These are phyloP conservation scores for Hyaloscypha finlandica DNA, from an alignment of 495 filamentous ascomycete species.

Conservation along the genomic window DNA sequence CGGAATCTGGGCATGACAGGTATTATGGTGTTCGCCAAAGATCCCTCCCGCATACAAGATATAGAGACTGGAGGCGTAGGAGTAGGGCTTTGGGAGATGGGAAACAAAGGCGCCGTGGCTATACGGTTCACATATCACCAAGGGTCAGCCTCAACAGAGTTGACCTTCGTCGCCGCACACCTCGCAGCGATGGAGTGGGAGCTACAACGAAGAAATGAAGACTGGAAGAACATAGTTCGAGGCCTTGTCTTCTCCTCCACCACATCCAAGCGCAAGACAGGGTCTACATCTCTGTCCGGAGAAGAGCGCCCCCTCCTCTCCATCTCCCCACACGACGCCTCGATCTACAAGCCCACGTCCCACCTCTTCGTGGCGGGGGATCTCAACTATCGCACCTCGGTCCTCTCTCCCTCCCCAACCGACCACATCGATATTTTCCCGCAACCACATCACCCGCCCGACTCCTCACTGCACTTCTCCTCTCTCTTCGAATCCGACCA, in stretches of 20 bases:
- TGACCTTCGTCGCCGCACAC: slow-evolving; percentile 89
- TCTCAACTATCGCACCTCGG: slow-evolving; percentile 87
- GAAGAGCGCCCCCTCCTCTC: slow-evolving; percentile 30
- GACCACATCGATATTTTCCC: slow-evolving; percentile 57
- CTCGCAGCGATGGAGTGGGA: slow-evolving; percentile 82
- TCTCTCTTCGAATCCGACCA: slow-evolving; percentile 76
- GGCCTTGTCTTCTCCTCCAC: slow-evolving; percentile 67
- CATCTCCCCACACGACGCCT: slow-evolving; percentile 28
- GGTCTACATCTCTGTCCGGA: slow-evolving; percentile 18
- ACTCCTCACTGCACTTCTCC: slow-evolving; percentile 53
- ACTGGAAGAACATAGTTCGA: slow-evolving; percentile 82
- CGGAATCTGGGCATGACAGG: slow-evolving; percentile 87
- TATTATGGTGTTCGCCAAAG: slow-evolving; percentile 76
- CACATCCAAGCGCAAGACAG: not conserved
- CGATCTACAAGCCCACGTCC: slow-evolving; percentile 71
- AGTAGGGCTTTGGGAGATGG: slow-evolving; percentile 82
- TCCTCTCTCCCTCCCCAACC: slow-evolving; percentile 52
- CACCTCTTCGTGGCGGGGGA: slow-evolving; percentile 88
- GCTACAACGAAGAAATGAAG: slow-evolving; percentile 69
- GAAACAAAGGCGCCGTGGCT: slow-evolving; percentile 92
- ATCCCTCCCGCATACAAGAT: slow-evolving; percentile 54
- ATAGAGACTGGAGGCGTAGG: slow-evolving; percentile 75
- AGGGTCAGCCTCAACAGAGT: slow-evolving; percentile 43
- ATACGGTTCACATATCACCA: slow-evolving; percentile 61
- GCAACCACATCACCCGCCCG: slow-evolving; percentile 52